Conservation (phyloP, 2,329 filamentous ascomycete genomes). For the Botrytis byssoidea region DNA sequence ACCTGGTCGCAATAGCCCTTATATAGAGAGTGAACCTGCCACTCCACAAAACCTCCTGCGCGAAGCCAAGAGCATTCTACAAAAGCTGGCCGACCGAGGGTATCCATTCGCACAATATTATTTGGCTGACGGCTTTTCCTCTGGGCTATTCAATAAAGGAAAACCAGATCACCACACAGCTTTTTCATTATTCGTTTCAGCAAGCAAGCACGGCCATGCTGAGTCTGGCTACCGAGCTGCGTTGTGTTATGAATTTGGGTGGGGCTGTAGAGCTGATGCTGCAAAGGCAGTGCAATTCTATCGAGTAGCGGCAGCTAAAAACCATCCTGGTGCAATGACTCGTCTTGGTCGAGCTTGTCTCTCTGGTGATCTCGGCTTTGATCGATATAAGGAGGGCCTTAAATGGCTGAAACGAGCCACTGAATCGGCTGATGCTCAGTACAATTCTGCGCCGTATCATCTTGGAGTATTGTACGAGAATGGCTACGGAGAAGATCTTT, state of each 20-base stretch:
- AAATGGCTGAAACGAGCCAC: conserved; percentile 95
- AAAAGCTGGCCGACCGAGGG: conserved; percentile 78
- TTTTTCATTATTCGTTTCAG: conserved; percentile 88
- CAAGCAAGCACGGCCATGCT: conserved; percentile 94
- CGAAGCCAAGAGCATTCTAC: conserved; percentile 86
- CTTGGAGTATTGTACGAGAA: conserved; percentile 84
- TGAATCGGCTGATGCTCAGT: conserved; percentile 85
- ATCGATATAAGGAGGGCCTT: conserved; percentile 83
- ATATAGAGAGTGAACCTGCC: conserved; percentile 47
- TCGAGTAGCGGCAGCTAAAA: conserved; percentile 84
- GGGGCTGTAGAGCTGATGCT: conserved; percentile 88
- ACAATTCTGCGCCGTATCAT: conserved; percentile 90
- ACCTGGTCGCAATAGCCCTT: conserved; percentile 47
- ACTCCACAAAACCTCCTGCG: conserved; percentile 69
- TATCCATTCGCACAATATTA: conserved; percentile 99
- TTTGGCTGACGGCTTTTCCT: conserved; percentile 89
- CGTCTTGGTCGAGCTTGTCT: conserved; percentile 88
- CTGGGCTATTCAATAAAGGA: conserved; percentile 91
- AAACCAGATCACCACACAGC: conserved; percentile 89
- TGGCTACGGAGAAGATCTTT: conserved; percentile 92
- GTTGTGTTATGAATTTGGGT: conserved; percentile 96
- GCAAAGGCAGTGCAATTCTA: conserved; percentile 93
- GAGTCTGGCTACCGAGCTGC: conserved; percentile 93
- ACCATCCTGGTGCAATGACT: conserved; percentile 92
- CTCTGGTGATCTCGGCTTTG: conserved; percentile 81